phyloP scores from a whole-genome alignment of 129 eudicot genomes.

The Chrysanthemum makinoi region DNA sequence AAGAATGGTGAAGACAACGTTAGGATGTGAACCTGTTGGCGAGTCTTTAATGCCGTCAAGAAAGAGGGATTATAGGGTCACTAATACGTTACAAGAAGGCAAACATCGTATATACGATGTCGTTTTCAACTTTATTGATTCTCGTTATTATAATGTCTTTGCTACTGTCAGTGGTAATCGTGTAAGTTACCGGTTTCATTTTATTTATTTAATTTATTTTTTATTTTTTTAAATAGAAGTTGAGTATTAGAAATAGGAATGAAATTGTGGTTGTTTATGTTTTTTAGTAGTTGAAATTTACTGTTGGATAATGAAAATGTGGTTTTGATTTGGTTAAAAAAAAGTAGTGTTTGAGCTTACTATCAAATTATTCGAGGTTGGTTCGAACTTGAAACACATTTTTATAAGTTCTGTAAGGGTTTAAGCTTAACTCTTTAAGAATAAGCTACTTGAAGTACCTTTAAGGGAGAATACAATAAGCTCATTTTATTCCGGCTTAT shows the following conservation, averaged over 20 bases:
- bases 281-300: not conserved
- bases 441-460: too few relatives aligned
- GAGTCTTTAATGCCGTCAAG: slow-evolving; percentile 63
- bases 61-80: slow-evolving; percentile 84
- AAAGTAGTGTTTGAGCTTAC: too few relatives aligned
- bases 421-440: too few relatives aligned
- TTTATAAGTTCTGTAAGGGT: too few relatives aligned
- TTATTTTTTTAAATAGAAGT: too few relatives aligned
- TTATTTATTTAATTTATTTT: too few relatives aligned
- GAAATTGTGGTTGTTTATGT: not conserved
- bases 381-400: too few relatives aligned
- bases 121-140: slow-evolving; percentile 92
- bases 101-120: slow-evolving; percentile 85
- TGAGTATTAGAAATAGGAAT: too few relatives aligned
- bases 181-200: slow-evolving; percentile 30
- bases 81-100: slow-evolving; percentile 91
- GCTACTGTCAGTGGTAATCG: slow-evolving; percentile 98
- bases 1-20: slow-evolving; percentile 43
- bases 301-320: not conserved
- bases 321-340: not conserved
- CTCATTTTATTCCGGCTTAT: too few relatives aligned
- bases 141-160: slow-evolving; percentile 77
- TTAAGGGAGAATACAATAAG: too few relatives aligned
- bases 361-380: too few relatives aligned
- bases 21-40: slow-evolving; percentile 85